Evolutionary conservation across 306 rosid genomes (phyloP), one percentile per base, ranked within the genome.

Genomic region (Acmispon strigosus): DNA sequence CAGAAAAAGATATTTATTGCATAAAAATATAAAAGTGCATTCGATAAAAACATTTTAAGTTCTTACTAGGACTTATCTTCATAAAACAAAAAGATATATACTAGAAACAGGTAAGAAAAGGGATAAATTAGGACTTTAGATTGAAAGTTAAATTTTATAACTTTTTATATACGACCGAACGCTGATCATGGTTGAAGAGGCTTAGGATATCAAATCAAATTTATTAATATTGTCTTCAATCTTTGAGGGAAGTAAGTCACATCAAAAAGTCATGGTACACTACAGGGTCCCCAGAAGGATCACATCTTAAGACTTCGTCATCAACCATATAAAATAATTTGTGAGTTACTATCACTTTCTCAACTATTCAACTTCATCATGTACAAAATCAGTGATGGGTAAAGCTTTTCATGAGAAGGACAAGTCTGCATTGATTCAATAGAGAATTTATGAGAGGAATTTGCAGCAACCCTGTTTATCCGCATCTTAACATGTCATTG

Each of bases 341-440:
- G 59, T 3, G 66, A 77, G 17, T 68, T 56, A 47, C 73, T 13
- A 75, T 78, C 79, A 70, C 66, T 78, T 83, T 83, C 81, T 83
- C 81, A 73, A 53, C 64, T 44, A 42, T 58, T 55, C 1, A 24
- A 20, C 48, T 74, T 62, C 58, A 49, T 72, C 51, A 63, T 29
- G 4, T 50, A 70, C 15, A 59, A 65, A 54, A 82, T 70, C 57
- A 58, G 17, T 51, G 72, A 78, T 63, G 68, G 55, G 56, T 27
- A 37, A 37, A 17, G 61, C 55, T 69, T 59, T 74, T 37, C 55
- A 44, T 59, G 83, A 82, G 70, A 82, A 48, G 7, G 86, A 82
- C 81, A 5, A 16, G 42, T 75, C 81, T 12, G 1, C 8, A 22
- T 49, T 55, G 34, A 75, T 42, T 74, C 24, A 45, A 14, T 44